These are phyloP conservation scores for Cymbidium sinense DNA, from an alignment of 106 monocot species.

Conservation along the genomic window DNA sequence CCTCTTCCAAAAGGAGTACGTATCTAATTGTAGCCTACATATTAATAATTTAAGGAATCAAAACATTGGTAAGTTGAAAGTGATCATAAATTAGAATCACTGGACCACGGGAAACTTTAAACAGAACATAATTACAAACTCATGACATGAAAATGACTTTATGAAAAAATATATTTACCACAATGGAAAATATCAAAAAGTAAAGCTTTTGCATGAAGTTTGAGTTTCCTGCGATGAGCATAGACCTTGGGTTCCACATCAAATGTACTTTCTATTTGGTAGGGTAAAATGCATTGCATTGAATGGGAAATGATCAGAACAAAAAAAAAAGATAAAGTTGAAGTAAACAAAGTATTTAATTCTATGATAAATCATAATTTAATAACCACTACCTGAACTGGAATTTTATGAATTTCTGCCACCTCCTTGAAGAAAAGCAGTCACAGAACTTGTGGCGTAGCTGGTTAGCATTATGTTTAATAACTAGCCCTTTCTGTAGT, in stretches of 20 bases:
- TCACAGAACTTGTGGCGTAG: slow-evolving; percentile 90
- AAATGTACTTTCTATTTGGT: neutral
- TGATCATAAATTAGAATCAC: neutral
- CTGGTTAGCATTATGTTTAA: slow-evolving; percentile 97
- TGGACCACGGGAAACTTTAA: neutral
- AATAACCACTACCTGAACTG: slow-evolving; percentile 59
- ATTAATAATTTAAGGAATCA: too few species aligned
- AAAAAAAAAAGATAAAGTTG: neutral
- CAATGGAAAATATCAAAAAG: neutral
- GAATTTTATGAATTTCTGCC: slow-evolving; percentile 58
- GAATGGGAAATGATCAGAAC: neutral
- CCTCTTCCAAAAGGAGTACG: too few species aligned
- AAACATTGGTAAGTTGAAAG: neutral
- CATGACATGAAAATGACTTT: neutral
- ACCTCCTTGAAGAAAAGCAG: slow-evolving; percentile 98
- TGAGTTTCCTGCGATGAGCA: neutral
- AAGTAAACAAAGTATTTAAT: neutral
- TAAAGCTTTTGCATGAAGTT: neutral
- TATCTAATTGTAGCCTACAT: too few species aligned
- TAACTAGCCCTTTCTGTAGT: slow-evolving; percentile 88
- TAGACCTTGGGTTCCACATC: neutral
- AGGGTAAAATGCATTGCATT: neutral
- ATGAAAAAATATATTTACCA: neutral
- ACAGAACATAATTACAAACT: neutral
- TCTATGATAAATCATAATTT: neutral